phyloP scores from a whole-genome alignment of 805 yeast species.

The Ogataea minuta region DNA sequence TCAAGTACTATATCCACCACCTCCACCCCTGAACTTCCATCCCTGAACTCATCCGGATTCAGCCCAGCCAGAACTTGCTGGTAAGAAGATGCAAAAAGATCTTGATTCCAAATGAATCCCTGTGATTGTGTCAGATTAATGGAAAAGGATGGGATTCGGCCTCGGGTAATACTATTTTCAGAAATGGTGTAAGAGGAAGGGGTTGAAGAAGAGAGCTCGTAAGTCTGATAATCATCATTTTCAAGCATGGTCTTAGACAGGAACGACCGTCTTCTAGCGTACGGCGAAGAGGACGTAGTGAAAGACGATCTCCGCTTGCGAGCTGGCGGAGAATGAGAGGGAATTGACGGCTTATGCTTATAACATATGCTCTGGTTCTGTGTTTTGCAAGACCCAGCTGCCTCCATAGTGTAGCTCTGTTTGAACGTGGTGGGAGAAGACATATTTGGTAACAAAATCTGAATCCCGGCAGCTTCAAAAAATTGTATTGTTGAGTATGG shows the following conservation, averaged over 20 bases:
- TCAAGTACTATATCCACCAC: slow-evolving; percentile 28
- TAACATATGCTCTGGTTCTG: not conserved
- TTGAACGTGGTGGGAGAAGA: slow-evolving; percentile 18
- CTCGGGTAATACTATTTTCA: slow-evolving; percentile 10
- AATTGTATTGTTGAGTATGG: not conserved
- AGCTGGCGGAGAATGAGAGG: slow-evolving; percentile 6
- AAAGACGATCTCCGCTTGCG: slow-evolving; percentile 32
- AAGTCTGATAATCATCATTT: slow-evolving; percentile 53
- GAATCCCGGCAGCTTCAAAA: too few species aligned
- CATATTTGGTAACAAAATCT: slow-evolving; percentile 3
- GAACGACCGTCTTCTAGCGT: slow-evolving; percentile 55
- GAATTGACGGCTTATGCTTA: slow-evolving; percentile 2
- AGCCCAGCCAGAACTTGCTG: slow-evolving; percentile 50
- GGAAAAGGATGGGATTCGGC: slow-evolving; percentile 35
- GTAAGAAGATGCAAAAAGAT: slow-evolving; percentile 67
- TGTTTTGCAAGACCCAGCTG: not conserved
- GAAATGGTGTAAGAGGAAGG: slow-evolving; percentile 12
- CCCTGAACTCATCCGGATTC: slow-evolving; percentile 24
- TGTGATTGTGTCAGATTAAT: slow-evolving; percentile 60
- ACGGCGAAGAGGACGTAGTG: slow-evolving; percentile 45
- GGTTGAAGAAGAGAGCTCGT: slow-evolving; percentile 39
- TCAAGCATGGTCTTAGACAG: slow-evolving; percentile 56
- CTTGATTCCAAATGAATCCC: slow-evolving; percentile 77
- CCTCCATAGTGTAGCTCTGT: slow-evolving; percentile 10
- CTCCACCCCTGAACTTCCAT: slow-evolving; percentile 21